Evolutionary conservation across 78 protist genomes (phyloP).

Genomic region (slime mould (Dictyostelium discoideum)): DNA sequence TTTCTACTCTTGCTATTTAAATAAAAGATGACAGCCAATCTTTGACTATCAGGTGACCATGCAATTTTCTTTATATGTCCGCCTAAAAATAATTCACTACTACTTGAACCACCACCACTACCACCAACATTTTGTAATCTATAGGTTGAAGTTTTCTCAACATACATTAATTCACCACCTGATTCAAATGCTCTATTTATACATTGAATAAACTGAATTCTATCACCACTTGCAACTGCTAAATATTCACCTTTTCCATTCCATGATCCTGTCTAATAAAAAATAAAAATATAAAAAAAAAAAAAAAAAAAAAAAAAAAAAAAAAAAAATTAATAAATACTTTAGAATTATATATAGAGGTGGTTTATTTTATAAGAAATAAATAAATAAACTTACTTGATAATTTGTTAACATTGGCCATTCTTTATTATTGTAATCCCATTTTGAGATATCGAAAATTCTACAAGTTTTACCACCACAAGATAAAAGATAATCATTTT

Average conservation of each 20-base stretch:
- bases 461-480: background rate
- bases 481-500: conserved; percentile 15
- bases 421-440: conserved; percentile 55
- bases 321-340: too few species aligned
- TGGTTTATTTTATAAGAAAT: background rate
- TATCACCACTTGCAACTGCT: conserved; percentile 24
- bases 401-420: conserved; percentile 26
- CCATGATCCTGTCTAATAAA: conserved; percentile 41
- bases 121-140: background rate
- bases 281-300: too few species aligned
- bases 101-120: background rate
- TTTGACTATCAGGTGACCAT: conserved; percentile 50
- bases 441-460: conserved; percentile 50
- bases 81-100: conserved; percentile 9
- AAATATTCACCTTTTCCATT: conserved; percentile 36
- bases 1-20: background rate
- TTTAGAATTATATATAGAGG: too few species aligned
- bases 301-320: too few species aligned
- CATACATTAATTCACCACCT: conserved; percentile 37
- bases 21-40: conserved; percentile 61
- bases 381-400: background rate
- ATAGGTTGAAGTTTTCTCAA: conserved; percentile 62
- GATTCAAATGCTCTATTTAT: conserved; percentile 60
- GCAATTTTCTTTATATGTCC: conserved; percentile 54
- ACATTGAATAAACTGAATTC: conserved; percentile 46